These are phyloP conservation scores for Teratosphaeriaceae sp. DNA, from an alignment of 2,329 filamentous ascomycete species.

Conservation along the genomic window DNA sequence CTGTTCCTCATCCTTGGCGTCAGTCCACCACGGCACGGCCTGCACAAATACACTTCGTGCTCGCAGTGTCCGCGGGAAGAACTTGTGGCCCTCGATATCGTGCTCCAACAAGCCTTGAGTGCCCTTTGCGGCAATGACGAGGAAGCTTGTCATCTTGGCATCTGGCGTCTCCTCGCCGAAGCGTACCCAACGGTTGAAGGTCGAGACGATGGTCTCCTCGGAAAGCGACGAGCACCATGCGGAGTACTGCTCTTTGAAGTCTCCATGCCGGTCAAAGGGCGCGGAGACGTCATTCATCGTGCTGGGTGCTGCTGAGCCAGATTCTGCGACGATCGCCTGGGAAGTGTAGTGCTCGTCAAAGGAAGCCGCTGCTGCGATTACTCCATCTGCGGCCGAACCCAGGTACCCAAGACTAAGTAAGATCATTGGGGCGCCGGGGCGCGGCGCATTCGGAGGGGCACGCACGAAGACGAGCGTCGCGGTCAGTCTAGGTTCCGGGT, in stretches of 20 bases:
- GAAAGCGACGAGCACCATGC: background rate
- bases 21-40: constrained; percentile 1
- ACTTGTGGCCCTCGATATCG: background rate
- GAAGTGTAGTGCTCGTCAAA: background rate
- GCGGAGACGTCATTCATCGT: background rate
- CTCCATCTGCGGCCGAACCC: background rate
- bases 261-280: constrained; percentile 3
- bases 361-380: background rate
- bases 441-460: background rate
- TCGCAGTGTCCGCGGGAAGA: constrained; percentile 1
- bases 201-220: background rate
- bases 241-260: constrained; percentile 4
- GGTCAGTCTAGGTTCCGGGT: background rate
- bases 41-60: background rate
- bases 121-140: constrained; percentile 3
- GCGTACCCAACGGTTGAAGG: constrained; percentile 3
- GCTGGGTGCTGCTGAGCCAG: background rate
- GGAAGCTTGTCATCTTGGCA: constrained; percentile 2
- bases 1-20: background rate
- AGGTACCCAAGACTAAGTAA: background rate
- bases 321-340: background rate
- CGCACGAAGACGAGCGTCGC: background rate
- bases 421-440: constrained; percentile 1
- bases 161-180: constrained; percentile 5
- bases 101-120: constrained; percentile 1